Evolutionary conservation across 257 asterid species (phyloP), one percentile per base, ranked within the genome.

Genomic region (Solanum arcanum): DNA sequence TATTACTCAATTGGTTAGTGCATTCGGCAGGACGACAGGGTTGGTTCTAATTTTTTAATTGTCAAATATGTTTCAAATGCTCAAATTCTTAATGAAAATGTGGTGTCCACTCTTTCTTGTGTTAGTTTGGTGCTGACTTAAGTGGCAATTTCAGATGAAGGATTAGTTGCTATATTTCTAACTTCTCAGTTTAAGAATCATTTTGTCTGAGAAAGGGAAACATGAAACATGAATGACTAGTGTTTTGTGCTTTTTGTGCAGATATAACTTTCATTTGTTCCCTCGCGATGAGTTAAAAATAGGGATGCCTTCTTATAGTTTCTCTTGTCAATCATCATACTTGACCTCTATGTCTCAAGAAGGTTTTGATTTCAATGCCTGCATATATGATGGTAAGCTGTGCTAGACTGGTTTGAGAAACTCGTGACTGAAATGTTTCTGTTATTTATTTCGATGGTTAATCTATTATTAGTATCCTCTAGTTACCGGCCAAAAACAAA

Each of bases 301-400:
- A 25, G 97, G 96, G 92, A 93, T 94, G 98, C 99, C 98, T 37
- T 93, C 96, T 87, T 95, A 97, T 89, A 91, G 93, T 89, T 97
- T 97, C 91, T 91, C 92, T 52, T 94, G 97, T 86, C 98, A 97
- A 85, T 90, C 98, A 29, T 94, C 98, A 31, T 91, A 93, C 89
- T 91, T 97, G 91, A 88, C 92, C 72, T 89, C 98, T 25, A 93
- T 95, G 98, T 96, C 95, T 29, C 92, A 78, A 77, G 96, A 94
- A 88, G 98, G 97, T 88, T 97, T 95, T 90, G 99, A 97, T 93
- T 93, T 95, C 75, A 97, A 97, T 92, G 95, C 97, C 83, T 97
- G 99, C 93, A 93, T 97, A 89, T 86, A 92, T 89, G 92, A 94
- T 85, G 99, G 99, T 96, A 90, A 86, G 95, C 87, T 72, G 64